A percentile compares a stretch with the other conserved stretches of the same genome.
Evolutionary conservation across 1,284 basidiomycete genomes (phyloP).

Genomic region (Mycosarcoma maydis): DNA sequence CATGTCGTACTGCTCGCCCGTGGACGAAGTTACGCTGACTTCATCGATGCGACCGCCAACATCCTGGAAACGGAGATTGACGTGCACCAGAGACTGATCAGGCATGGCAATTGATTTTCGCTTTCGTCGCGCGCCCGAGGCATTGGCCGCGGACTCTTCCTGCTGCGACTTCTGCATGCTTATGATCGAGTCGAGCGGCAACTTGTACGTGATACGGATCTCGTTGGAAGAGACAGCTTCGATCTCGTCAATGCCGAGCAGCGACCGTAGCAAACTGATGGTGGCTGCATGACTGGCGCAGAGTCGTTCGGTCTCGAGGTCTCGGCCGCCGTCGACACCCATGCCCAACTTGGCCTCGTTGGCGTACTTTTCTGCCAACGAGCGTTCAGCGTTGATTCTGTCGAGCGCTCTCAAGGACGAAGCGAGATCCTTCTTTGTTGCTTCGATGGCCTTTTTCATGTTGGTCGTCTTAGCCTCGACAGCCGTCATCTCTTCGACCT

Average conservation of each 20-base stretch:
- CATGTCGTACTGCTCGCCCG: constrained; percentile 47
- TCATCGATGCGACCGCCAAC: constrained; percentile 47
- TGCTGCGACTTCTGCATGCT: constrained; percentile 16
- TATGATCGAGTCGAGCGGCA: constrained; percentile 33
- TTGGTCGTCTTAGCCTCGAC: constrained; percentile 50
- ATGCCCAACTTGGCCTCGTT: constrained; percentile 58
- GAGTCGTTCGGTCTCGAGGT: constrained; percentile 55
- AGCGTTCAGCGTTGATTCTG: constrained; percentile 55
- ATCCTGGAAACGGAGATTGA: constrained; percentile 44
- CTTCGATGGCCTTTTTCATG: constrained; percentile 47
- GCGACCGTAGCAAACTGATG: constrained; percentile 34
- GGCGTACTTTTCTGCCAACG: constrained; percentile 56
- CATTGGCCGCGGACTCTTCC: constrained; percentile 7
- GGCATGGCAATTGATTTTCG: constrained; percentile 42
- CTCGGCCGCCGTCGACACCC: constrained; percentile 54
- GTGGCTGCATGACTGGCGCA: constrained; percentile 50
- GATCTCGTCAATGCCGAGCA: constrained; percentile 47
- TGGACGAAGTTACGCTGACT: constrained; percentile 38
- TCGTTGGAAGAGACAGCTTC: constrained; percentile 32
- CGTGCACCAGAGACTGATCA: constrained; percentile 32
- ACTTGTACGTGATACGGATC: constrained; percentile 45
- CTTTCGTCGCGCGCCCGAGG: constrained; percentile 22
- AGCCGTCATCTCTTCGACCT: constrained; percentile 55
- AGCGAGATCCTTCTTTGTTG: constrained; percentile 54
- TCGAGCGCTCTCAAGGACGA: constrained; percentile 50